Percentiles rank a stretch among this genome's conserved stretches.
These are phyloP conservation scores for Stylonectria norvegica DNA, from an alignment of 2,329 filamentous ascomycete genomes.

Conservation along the genomic window DNA sequence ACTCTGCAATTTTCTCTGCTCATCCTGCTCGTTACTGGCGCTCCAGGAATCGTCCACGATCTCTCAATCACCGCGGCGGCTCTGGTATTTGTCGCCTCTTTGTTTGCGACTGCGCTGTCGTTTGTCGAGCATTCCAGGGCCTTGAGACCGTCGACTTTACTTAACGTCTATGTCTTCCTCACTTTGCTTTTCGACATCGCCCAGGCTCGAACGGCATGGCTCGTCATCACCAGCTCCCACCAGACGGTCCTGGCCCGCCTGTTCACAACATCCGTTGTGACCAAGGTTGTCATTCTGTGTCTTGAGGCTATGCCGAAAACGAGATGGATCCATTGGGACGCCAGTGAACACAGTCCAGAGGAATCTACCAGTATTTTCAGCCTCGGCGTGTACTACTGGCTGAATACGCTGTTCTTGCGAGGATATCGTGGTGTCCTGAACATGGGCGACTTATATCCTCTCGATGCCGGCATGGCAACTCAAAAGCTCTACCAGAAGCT, in stretches of 20 bases:
- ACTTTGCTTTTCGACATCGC: slow-evolving; percentile 43
- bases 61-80: slow-evolving; percentile 27
- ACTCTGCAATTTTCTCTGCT: slow-evolving; percentile 32
- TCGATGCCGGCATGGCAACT: slow-evolving; percentile 29
- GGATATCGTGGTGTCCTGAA: slow-evolving; percentile 36
- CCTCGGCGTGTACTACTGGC: slow-evolving; percentile 34
- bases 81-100: slow-evolving; percentile 26
- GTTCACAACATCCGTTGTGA: slow-evolving; percentile 32
- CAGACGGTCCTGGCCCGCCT: slow-evolving; percentile 27
- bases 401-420: slow-evolving; percentile 32
- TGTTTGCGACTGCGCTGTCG: slow-evolving; percentile 31
- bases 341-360: slow-evolving; percentile 36
- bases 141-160: slow-evolving; percentile 40
- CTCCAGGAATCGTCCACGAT: slow-evolving; percentile 12
- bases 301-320: slow-evolving; percentile 39
- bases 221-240: slow-evolving; percentile 23
- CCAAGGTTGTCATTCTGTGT: slow-evolving; percentile 35
- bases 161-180: slow-evolving; percentile 40
- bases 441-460: slow-evolving; percentile 33
- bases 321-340: slow-evolving; percentile 38
- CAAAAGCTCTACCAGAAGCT: slow-evolving; percentile 19
- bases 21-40: slow-evolving; percentile 24
- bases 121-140: slow-evolving; percentile 36
- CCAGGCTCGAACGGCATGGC: slow-evolving; percentile 42
- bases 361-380: slow-evolving; percentile 33